Base-by-base conservation (phyloP, 441 rosid species). In the Euphorbia corollata region DNA sequence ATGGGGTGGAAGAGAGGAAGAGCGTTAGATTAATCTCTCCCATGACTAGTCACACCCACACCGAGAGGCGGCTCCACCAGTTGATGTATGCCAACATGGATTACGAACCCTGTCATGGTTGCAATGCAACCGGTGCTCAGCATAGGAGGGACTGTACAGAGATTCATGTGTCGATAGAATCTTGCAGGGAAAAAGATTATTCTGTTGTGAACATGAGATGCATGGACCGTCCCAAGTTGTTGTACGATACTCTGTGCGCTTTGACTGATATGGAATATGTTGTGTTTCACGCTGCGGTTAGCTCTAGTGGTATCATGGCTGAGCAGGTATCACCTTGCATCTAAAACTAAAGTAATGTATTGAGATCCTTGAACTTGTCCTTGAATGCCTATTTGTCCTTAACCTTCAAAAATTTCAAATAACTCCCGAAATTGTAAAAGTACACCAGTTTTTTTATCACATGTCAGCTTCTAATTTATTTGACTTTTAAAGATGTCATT, bases 31-130 rank as follows among this genome's bases (percentile, higher is more conserved):
- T 87, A 68, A 79, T 79, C 0, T 76, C 78, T 1, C 90, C 87
- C 0, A 73, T 80, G 7, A 68, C 79, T 0, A 86, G 90, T 3
- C 79, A 75, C 77, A 85, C 82, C 2, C 98, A 91, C 77, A 82
- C 95, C 0, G 97, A 91, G 77, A 71, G 98, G 60, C 78, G 97
- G 68, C 96, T 93, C 59, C 98, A 91, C 74, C 97, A 91, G 74
- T 69, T 93, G 64, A 81, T 91, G 96, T 82, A 75, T 20, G 80
- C 79, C 0, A 79, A 84, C 55, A 56, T 76, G 71, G 98, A 91
- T 71, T 84, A 82, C 32, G 85, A 82, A 74, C 83, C 63, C 15
- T 90, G 97, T 62, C 74, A 59, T 0, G 84, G 85, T 13, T 79
- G 98, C 67, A 76, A 75, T 7, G 77, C 77, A 20, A 61, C 78